These are phyloP conservation scores for Didymella pomorum DNA, from an alignment of 2,329 filamentous ascomycete genomes.

Conservation along the genomic window DNA sequence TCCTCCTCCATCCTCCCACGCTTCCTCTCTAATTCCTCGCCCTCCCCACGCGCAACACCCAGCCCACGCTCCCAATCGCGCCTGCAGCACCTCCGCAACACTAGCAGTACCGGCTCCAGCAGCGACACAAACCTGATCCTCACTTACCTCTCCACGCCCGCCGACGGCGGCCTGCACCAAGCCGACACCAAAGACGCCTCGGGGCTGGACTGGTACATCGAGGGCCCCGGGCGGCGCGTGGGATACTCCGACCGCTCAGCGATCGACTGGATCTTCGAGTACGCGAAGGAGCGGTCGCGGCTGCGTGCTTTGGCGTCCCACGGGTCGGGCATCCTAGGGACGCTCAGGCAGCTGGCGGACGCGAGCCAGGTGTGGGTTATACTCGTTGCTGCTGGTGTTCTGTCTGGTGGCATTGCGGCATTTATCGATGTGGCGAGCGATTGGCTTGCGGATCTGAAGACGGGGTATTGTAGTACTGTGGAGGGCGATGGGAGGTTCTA, in stretches of 20 bases:
- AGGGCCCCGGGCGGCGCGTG: conserved; percentile 86
- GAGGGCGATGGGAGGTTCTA: conserved; percentile 87
- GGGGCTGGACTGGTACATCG: conserved; percentile 81
- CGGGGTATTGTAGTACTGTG: conserved; percentile 81
- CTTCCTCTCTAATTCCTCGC: conserved; percentile 51
- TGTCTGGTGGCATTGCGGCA: conserved; percentile 84
- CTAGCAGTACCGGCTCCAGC: conserved; percentile 29
- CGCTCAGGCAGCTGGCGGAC: conserved; percentile 77
- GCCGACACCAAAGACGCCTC: conserved; percentile 56
- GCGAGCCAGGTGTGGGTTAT: conserved; percentile 92
- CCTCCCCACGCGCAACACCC: conserved; percentile 17
- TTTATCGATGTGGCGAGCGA: conserved; percentile 89
- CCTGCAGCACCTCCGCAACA: conserved; percentile 34
- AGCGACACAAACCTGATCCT: conserved; percentile 52
- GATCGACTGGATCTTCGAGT: conserved; percentile 99
- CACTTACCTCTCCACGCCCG: conserved; percentile 52
- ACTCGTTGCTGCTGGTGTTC: conserved; percentile 82
- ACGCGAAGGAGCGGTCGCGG: conserved; percentile 92
- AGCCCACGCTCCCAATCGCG: conserved; percentile 40
- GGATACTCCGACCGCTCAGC: conserved; percentile 96
- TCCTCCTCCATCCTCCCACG: conserved; percentile 53
- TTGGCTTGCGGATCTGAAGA: conserved; percentile 93
- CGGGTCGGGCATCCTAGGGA: conserved; percentile 74
- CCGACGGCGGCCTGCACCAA: conserved; percentile 48
- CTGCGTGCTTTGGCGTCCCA: conserved; percentile 77